Evolutionary conservation across 1,284 basidiomycete species (phyloP).

Genomic region (Leccinum pachyderme): DNA sequence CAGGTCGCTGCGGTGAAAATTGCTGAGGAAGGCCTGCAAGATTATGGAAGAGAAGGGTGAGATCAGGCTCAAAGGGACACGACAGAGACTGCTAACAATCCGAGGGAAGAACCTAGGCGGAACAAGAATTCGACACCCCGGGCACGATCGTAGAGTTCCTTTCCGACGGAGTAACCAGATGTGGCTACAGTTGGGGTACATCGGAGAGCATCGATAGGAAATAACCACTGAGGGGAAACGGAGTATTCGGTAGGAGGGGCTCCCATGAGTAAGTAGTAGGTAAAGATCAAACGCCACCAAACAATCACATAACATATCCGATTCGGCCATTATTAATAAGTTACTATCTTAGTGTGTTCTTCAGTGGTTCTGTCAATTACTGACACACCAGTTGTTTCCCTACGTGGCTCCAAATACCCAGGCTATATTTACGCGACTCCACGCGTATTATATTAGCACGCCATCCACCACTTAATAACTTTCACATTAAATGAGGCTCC

Average conservation of each 20-base stretch:
- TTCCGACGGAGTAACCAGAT: slow-evolving; percentile 55
- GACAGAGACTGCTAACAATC: slow-evolving; percentile 52
- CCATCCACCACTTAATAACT: not conserved
- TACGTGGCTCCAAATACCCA: slow-evolving; percentile 2
- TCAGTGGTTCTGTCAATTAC: slow-evolving; percentile 13
- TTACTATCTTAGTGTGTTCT: not conserved
- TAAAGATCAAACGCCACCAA: slow-evolving; percentile 20
- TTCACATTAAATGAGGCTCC: slow-evolving; percentile 5
- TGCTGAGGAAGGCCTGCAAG: slow-evolving; percentile 66
- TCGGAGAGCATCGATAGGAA: slow-evolving; percentile 56
- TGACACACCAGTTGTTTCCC: slow-evolving; percentile 11
- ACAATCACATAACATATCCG: slow-evolving; percentile 30
- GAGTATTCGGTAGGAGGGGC: slow-evolving; percentile 23
- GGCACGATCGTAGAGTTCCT: slow-evolving; percentile 72
- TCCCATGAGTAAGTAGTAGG: slow-evolving; percentile 17
- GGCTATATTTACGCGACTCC: not conserved
- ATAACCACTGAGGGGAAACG: slow-evolving; percentile 63
- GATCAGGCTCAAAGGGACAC: slow-evolving; percentile 10
- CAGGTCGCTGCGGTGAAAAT: slow-evolving; percentile 85
- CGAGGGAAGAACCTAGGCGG: slow-evolving; percentile 70
- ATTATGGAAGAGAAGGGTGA: slow-evolving; percentile 16
- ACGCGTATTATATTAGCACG: not conserved
- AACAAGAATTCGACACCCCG: slow-evolving; percentile 80
- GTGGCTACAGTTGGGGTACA: slow-evolving; percentile 51
- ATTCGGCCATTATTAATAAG: not conserved